Evolutionary conservation across 2,329 filamentous ascomycete genomes (phyloP).

Genomic region (Penicillium concentricum): DNA sequence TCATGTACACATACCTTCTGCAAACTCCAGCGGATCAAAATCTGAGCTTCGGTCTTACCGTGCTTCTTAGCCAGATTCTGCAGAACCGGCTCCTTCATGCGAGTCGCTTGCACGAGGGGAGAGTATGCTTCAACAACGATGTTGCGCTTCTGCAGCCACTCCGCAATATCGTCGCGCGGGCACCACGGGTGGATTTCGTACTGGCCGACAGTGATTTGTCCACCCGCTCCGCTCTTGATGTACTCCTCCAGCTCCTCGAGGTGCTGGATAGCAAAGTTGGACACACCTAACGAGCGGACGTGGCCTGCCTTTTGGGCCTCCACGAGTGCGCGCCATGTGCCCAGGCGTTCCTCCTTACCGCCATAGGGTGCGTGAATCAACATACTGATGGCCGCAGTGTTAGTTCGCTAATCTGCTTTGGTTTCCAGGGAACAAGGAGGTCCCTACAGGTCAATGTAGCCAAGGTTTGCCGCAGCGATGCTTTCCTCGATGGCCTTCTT

Average conservation of each 20-base stretch:
- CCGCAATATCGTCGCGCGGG: slow-evolving; percentile 71
- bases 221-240: slow-evolving; percentile 48
- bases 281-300: slow-evolving; percentile 43
- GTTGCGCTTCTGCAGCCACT: slow-evolving; percentile 68
- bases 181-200: slow-evolving; percentile 92
- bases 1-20: slow-evolving; percentile 50
- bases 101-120: slow-evolving; percentile 46
- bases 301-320: slow-evolving; percentile 41
- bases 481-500: slow-evolving; percentile 64
- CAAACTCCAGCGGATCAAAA: slow-evolving; percentile 61
- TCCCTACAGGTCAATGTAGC: slow-evolving; percentile 64
- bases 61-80: slow-evolving; percentile 55
- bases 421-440: background rate
- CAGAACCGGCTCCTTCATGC: slow-evolving; percentile 55
- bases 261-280: slow-evolving; percentile 42
- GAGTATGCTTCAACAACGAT: slow-evolving; percentile 61
- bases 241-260: slow-evolving; percentile 43
- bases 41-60: slow-evolving; percentile 57
- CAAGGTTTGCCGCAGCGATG: slow-evolving; percentile 60
- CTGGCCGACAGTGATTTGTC: slow-evolving; percentile 78
- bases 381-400: slow-evolving; percentile 26
- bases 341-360: slow-evolving; percentile 38
- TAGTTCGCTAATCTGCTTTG: background rate
- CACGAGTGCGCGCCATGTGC: slow-evolving; percentile 43
- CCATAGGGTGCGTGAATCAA: slow-evolving; percentile 43